Evolutionary conservation across 768 basidiomycete genomes (phyloP).

Genomic region (Chalciporus pseudorubinellus): DNA sequence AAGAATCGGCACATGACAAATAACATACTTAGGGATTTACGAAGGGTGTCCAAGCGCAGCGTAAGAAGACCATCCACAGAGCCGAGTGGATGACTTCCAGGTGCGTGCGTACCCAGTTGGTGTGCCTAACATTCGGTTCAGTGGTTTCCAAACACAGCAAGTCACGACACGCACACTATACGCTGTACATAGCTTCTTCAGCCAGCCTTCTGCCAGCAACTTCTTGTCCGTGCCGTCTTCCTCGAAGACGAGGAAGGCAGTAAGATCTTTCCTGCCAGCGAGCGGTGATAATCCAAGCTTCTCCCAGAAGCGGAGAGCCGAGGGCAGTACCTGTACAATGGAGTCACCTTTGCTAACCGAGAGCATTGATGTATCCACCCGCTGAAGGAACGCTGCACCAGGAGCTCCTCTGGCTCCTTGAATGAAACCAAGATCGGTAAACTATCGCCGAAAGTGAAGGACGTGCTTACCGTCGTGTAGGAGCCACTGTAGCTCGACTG

Average conservation of each 20-base stretch:
- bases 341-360: slow-evolving; percentile 66
- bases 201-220: slow-evolving; percentile 55
- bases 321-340: slow-evolving; percentile 64
- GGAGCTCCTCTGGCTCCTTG: slow-evolving; percentile 2
- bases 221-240: slow-evolving; percentile 50
- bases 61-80: slow-evolving; percentile 57
- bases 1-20: background rate
- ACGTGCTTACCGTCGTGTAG: slow-evolving; percentile 38
- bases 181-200: slow-evolving; percentile 46
- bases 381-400: slow-evolving; percentile 21
- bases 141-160: slow-evolving; percentile 8
- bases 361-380: slow-evolving; percentile 55
- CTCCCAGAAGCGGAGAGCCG: slow-evolving; percentile 82
- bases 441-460: background rate
- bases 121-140: slow-evolving; percentile 44
- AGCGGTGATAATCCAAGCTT: slow-evolving; percentile 74
- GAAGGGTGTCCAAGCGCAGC: slow-evolving; percentile 65
- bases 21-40: slow-evolving; percentile 59
- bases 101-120: slow-evolving; percentile 55
- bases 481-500: slow-evolving; percentile 43
- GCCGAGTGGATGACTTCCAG: slow-evolving; percentile 49
- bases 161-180: slow-evolving; percentile 53
- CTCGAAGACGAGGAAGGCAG: slow-evolving; percentile 68
- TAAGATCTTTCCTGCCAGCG: slow-evolving; percentile 68
- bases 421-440: background rate